phyloP scores from a whole-genome alignment of 805 yeast genomes.

The Wickerhamiella bombiphila region DNA sequence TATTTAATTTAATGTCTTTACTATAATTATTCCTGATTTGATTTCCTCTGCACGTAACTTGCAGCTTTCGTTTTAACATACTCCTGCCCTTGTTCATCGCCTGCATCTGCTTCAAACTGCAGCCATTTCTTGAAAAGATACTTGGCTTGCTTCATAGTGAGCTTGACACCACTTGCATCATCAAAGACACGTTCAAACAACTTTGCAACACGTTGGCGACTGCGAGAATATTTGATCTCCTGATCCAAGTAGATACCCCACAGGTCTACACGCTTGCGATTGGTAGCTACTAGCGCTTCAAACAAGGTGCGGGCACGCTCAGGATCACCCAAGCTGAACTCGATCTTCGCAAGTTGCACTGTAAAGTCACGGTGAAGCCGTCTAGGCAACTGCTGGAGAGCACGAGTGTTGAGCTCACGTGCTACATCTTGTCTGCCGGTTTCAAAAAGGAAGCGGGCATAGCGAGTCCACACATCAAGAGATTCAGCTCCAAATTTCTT shows the following conservation, averaged over 20 bases:
- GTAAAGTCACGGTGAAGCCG: conserved; percentile 41
- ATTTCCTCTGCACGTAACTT: no score
- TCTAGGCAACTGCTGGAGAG: conserved; percentile 38
- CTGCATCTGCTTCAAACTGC: conserved; percentile 52
- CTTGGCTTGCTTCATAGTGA: conserved; percentile 80
- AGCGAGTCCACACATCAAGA: conserved; percentile 65
- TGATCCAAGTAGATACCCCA: conserved; percentile 95
- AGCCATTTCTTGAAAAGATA: conserved; percentile 92
- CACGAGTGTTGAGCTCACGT: conserved; percentile 57
- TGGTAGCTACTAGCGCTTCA: conserved; percentile 81
- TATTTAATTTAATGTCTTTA: no score
- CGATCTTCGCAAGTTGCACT: conserved; percentile 77
- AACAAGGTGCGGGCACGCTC: conserved; percentile 92
- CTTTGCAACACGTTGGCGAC: conserved; percentile 48
- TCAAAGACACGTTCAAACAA: conserved; percentile 68
- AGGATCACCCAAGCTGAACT: conserved; percentile 63
- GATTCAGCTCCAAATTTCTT: conserved; percentile 67
- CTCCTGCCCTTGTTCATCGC: conserved; percentile 56
- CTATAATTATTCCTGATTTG: no score
- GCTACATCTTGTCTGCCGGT: conserved; percentile 35
- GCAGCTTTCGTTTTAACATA: conserved; percentile 85
- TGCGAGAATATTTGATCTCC: conserved; percentile 58
- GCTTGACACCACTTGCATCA: conserved; percentile 29
- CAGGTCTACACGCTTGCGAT: conserved; percentile 79
- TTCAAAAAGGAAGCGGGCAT: conserved; percentile 60